Conservation (phyloP, 2,329 filamentous ascomycete genomes). For the Chalara sp. region DNA sequence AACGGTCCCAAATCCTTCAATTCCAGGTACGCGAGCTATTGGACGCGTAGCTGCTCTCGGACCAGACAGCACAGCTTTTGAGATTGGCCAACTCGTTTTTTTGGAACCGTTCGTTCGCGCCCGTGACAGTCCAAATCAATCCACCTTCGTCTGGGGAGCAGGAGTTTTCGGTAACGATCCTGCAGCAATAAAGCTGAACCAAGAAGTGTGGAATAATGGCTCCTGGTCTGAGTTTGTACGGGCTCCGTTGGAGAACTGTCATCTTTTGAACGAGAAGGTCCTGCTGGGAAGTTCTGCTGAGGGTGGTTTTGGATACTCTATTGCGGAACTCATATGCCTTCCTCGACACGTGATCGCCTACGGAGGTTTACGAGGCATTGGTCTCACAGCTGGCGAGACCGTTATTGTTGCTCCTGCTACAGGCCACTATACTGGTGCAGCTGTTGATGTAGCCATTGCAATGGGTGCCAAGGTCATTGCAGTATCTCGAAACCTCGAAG, state of each 20-base stretch:
- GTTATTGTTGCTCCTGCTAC: constrained; percentile 40
- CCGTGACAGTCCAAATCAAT: constrained; percentile 27
- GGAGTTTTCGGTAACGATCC: constrained; percentile 20
- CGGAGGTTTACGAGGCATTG: constrained; percentile 38
- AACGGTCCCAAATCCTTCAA: constrained; percentile 24
- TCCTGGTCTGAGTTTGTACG: constrained; percentile 29
- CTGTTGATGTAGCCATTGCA: constrained; percentile 36
- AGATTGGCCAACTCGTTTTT: constrained; percentile 29
- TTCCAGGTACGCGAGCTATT: constrained; percentile 25
- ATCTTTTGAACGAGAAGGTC: constrained; percentile 26
- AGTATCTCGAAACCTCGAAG: constrained; percentile 35
- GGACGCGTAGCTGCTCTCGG: constrained; percentile 29
- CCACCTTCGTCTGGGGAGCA: constrained; percentile 25
- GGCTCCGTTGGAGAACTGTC: constrained; percentile 31
- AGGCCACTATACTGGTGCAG: constrained; percentile 37
- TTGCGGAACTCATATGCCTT: constrained; percentile 5
- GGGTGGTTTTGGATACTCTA: constrained; percentile 10
- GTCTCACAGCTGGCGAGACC: constrained; percentile 37
- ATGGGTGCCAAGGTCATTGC: constrained; percentile 44
- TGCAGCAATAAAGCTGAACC: constrained; percentile 21
- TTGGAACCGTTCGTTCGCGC: constrained; percentile 28
- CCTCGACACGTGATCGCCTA: constrained; percentile 30
- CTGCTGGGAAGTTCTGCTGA: constrained; percentile 12
- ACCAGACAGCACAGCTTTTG: constrained; percentile 27
- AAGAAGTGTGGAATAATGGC: constrained; percentile 28